phyloP scores from a whole-genome alignment of 139 green algal species.

The Chlorella sp. region DNA sequence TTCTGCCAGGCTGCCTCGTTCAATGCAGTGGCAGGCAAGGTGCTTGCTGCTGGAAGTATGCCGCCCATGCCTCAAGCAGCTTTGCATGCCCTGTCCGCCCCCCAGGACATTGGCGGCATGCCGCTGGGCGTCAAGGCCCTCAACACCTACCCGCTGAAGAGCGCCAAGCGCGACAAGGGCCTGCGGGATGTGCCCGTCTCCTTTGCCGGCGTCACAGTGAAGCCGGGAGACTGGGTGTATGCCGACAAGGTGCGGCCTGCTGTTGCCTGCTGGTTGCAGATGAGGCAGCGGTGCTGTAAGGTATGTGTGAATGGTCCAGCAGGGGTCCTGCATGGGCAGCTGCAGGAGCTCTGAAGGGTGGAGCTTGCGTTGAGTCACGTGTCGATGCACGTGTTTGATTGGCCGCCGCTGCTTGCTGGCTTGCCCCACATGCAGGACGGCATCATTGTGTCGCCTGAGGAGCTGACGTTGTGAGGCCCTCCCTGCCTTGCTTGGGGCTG shows the following conservation, averaged over 20 bases:
- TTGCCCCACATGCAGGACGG: slow-evolving; percentile 61
- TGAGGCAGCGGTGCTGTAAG: too few relatives aligned
- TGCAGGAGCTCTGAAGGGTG: too few relatives aligned
- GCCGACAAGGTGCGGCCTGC: slow-evolving; percentile 66
- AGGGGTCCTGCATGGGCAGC: too few relatives aligned
- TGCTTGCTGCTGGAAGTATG: background rate
- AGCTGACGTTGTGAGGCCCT: slow-evolving; percentile 62
- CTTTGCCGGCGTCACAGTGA: slow-evolving; percentile 76
- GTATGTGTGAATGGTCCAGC: too few relatives aligned
- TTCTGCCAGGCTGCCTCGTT: background rate
- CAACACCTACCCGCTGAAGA: slow-evolving; percentile 90
- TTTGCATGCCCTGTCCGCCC: too few relatives aligned
- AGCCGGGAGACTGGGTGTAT: slow-evolving; percentile 88
- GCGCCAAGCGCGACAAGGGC: slow-evolving; percentile 87
- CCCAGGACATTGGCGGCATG: slow-evolving; percentile 86
- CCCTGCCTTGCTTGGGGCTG: too few relatives aligned
- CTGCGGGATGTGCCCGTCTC: slow-evolving; percentile 83
- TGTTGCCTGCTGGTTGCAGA: too few relatives aligned
- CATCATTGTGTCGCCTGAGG: slow-evolving; percentile 75
- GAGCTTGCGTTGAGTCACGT: too few relatives aligned
- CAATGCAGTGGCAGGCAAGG: too few relatives aligned
- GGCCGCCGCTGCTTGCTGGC: too few relatives aligned
- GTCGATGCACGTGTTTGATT: background rate
- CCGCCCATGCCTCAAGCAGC: too few relatives aligned
- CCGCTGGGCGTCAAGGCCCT: slow-evolving; percentile 91